A percentile compares a stretch with the other conserved stretches of the same genome.
phyloP scores from a whole-genome alignment of 1,284 basidiomycete species.

The Dichomitus squalens region DNA sequence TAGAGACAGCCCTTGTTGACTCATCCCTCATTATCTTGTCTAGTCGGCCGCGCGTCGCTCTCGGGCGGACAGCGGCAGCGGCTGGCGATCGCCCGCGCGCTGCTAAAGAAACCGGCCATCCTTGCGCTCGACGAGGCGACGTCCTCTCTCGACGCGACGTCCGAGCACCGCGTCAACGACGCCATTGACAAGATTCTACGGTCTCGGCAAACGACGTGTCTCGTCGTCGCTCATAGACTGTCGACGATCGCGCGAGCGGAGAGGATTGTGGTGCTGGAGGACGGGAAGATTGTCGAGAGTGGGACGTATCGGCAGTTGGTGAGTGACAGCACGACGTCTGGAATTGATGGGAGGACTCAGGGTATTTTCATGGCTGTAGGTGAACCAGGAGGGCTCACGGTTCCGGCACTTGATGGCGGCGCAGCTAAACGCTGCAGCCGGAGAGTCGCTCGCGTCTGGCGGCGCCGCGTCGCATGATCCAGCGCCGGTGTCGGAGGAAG shows the following conservation, averaged over 20 bases:
- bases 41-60: conserved; percentile 74
- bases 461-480: neutral
- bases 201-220: conserved; percentile 78
- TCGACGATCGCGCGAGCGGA: conserved; percentile 86
- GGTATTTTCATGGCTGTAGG: conserved; percentile 38
- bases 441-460: conserved; percentile 17
- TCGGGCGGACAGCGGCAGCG: conserved; percentile 70
- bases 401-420: conserved; percentile 88
- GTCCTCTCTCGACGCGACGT: conserved; percentile 85
- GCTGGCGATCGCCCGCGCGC: conserved; percentile 77
- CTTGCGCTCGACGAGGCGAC: conserved; percentile 85
- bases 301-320: conserved; percentile 84
- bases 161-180: conserved; percentile 88
- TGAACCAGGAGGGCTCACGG: conserved; percentile 65
- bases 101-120: conserved; percentile 85
- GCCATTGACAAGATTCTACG: conserved; percentile 88
- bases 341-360: neutral
- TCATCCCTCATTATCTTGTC: no score
- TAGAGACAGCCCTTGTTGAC: no score
- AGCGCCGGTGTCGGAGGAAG: neutral
- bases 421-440: conserved; percentile 64
- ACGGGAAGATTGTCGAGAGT: conserved; percentile 82
- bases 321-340: conserved; percentile 24
- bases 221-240: conserved; percentile 88
- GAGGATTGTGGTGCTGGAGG: conserved; percentile 85